Conservation (phyloP, 345 rosid species). For the Lepidium sativum region DNA sequence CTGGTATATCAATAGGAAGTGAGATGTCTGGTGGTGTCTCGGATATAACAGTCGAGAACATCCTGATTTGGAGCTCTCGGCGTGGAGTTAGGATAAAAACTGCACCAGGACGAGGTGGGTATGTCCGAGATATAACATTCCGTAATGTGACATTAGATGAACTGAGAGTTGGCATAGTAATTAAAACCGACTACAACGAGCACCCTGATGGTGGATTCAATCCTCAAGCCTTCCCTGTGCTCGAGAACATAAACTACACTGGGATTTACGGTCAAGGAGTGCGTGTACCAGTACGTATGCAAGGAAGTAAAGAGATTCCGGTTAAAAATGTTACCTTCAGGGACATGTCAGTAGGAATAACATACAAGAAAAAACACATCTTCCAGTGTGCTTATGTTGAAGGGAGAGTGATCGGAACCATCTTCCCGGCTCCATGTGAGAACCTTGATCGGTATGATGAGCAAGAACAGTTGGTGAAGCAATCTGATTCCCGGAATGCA, state of each 20-base stretch:
- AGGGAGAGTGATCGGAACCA: constrained; percentile 78
- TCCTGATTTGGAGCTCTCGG: constrained; percentile 82
- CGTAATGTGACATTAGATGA: constrained; percentile 76
- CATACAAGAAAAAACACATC: constrained; percentile 88
- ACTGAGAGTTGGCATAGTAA: constrained; percentile 79
- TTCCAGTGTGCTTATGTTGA: constrained; percentile 87
- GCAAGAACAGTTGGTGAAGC: constrained; percentile 52
- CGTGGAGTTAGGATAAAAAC: constrained; percentile 96
- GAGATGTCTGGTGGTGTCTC: constrained; percentile 99
- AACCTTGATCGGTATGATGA: constrained; percentile 86
- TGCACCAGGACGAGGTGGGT: constrained; percentile 91
- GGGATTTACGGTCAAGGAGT: constrained; percentile 90
- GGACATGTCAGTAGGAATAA: constrained; percentile 85
- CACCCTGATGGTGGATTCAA: constrained; percentile 80
- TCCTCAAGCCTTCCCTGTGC: constrained; percentile 62
- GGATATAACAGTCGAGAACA: constrained; percentile 68
- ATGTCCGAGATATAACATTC: constrained; percentile 57
- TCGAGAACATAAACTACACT: constrained; percentile 57
- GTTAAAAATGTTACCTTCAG: constrained; percentile 67
- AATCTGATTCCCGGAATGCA: constrained; percentile 52
- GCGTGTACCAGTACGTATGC: constrained; percentile 90
- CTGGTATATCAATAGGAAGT: constrained; percentile 94
- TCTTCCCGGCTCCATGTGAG: constrained; percentile 87
- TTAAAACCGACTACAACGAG: constrained; percentile 93
- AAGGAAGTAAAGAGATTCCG: constrained; percentile 84